Base-by-base conservation (phyloP, 164 flowering plant species). In the Vitis cinerea region DNA sequence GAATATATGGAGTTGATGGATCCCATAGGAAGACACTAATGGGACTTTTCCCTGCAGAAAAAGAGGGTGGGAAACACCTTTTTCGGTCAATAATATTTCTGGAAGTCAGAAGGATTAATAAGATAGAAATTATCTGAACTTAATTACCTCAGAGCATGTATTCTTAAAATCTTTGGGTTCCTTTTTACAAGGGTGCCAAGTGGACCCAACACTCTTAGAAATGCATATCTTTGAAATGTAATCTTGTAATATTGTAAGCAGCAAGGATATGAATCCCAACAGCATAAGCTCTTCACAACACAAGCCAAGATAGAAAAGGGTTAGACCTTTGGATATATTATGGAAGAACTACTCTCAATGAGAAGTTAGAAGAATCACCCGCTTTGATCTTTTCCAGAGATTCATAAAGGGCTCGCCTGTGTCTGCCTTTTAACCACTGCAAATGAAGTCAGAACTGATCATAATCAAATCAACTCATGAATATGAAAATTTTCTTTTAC, bases 1-100 rank as follows among this genome's bases (percentile, higher is more conserved):
- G 87, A 92, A 87, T 11, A 87, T 81, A 66, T 88, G 96, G 15
- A 92, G 88, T 68, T 92, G 91, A 66, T 82, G 85, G 48, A 92
- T 83, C 0, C 83, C 97, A 67, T 87, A 85, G 4, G 75, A 61
- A 3, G 97, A 85, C 5, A 92, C 66, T n/a, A 90, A 72, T 9
- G 92, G 81, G 15, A 92, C 79, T 84, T 77, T 77, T 0, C 85
- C 88, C 93, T 90, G 86, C 72, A 55, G 67, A 55, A 48, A 64
- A 61, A 37, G 44, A 37, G 44, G 44, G 44, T 37, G 44, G 7
- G 44, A 37, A 37, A 37, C 44, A 37, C 44, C 44, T 3, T 3
- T 37, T 6, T 37, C 44, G 0, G 44, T 37, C 44, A 37, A 6
- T 37, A 37, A 37, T 37, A 37, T 37, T 4, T 37, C 44, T 37